Evolutionary conservation across 2,329 filamentous ascomycete species (phyloP).

Genomic region (Trichothecium roseum): DNA sequence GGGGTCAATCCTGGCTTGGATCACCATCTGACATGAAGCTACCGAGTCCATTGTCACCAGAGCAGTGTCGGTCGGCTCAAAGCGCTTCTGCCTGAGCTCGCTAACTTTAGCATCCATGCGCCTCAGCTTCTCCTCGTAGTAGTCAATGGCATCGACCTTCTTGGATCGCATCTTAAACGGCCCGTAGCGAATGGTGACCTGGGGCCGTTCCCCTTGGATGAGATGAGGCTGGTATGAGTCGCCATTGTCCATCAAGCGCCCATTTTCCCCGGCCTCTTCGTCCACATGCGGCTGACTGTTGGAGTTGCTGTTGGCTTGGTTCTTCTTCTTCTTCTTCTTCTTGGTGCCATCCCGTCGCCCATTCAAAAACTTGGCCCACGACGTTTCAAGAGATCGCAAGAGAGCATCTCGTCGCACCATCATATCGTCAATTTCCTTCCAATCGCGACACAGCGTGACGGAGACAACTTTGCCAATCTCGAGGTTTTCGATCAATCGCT

Average conservation of each 20-base stretch:
- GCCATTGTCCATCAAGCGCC: constrained; percentile 43
- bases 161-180: constrained; percentile 60
- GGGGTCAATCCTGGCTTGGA: constrained; percentile 88
- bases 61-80: constrained; percentile 69
- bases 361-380: constrained; percentile 61
- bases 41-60: constrained; percentile 98
- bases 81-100: constrained; percentile 62
- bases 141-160: constrained; percentile 83
- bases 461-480: constrained; percentile 84
- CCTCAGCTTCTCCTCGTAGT: constrained; percentile 80
- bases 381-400: constrained; percentile 67
- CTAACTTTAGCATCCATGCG: constrained; percentile 66
- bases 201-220: constrained; percentile 46
- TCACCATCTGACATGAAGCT: constrained; percentile 85
- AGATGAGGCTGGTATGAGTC: constrained; percentile 14
- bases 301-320: background rate
- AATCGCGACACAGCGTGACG: constrained; percentile 78
- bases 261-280: constrained; percentile 42
- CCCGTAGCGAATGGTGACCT: constrained; percentile 68
- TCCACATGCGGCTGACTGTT: constrained; percentile 15
- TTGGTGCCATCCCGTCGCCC: constrained; percentile 11
- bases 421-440: constrained; percentile 69
- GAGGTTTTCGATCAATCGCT: constrained; percentile 75
- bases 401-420: constrained; percentile 56
- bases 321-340: constrained; percentile 5